These are phyloP conservation scores for Raffaelea albimanens DNA, from an alignment of 2,329 filamentous ascomycete genomes.

Conservation along the genomic window DNA sequence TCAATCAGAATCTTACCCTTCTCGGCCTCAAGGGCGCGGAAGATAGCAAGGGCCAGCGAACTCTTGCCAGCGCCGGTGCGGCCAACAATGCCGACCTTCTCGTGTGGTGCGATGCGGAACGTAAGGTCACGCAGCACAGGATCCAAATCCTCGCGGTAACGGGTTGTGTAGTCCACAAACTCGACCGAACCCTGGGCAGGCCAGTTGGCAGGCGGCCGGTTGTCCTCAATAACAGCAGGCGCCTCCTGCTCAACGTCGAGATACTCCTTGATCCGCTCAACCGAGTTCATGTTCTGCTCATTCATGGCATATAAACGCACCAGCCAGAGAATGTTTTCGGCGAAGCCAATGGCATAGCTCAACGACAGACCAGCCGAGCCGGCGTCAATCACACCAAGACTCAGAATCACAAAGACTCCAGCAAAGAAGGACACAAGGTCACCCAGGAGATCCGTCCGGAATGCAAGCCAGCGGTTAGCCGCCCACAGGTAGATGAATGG, in stretches of 20 bases:
- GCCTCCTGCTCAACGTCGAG: slow-evolving; percentile 94
- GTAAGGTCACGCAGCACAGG: slow-evolving; percentile 74
- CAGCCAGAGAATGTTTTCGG: slow-evolving; percentile 93
- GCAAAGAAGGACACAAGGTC: slow-evolving; percentile 91
- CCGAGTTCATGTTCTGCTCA: slow-evolving; percentile 99
- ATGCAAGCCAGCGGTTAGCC: slow-evolving; percentile 90
- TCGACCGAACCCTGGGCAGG: slow-evolving; percentile 77
- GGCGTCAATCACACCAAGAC: slow-evolving; percentile 73
- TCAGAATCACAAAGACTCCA: slow-evolving; percentile 80
- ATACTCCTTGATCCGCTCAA: slow-evolving; percentile 96
- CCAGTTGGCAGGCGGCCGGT: slow-evolving; percentile 71
- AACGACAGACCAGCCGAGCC: slow-evolving; percentile 89
- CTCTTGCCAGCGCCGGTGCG: slow-evolving; percentile 95
- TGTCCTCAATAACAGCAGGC: slow-evolving; percentile 64
- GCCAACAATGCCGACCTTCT: slow-evolving; percentile 95
- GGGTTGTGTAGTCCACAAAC: slow-evolving; percentile 80
- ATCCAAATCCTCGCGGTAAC: slow-evolving; percentile 81
- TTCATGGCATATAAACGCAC: slow-evolving; percentile 89
- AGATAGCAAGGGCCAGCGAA: slow-evolving; percentile 83
- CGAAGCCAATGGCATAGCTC: slow-evolving; percentile 93
- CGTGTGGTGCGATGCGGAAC: slow-evolving; percentile 75
- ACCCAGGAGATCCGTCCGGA: slow-evolving; percentile 83
- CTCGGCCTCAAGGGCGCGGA: slow-evolving; percentile 88
- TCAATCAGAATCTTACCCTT: slow-evolving; percentile 85
- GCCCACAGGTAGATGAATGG: slow-evolving; percentile 97